These are phyloP conservation scores for Mucor lusitanicus DNA, from an alignment of 371 early-diverging fungal species.

Conservation along the genomic window DNA sequence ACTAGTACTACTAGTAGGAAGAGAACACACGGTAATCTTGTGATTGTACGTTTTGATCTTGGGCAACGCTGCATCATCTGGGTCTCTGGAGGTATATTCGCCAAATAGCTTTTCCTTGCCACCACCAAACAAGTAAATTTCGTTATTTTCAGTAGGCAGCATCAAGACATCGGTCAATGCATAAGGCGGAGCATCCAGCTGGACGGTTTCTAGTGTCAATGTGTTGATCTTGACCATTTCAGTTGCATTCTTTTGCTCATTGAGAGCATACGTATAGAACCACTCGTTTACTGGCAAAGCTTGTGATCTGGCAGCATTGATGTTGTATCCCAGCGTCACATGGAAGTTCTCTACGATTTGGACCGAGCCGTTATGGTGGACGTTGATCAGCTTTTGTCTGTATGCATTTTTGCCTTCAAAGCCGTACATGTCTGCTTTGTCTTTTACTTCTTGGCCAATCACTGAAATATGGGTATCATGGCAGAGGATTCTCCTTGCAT, in stretches of 20 bases:
- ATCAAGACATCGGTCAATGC: background rate
- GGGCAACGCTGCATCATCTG: background rate
- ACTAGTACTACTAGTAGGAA: background rate
- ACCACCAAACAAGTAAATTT: background rate
- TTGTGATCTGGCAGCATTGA: background rate
- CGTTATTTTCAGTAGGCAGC: background rate
- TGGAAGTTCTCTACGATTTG: background rate
- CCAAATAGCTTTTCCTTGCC: background rate
- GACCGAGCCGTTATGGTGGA: background rate
- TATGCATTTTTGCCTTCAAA: background rate
- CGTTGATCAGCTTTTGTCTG: background rate
- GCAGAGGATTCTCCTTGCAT: background rate
- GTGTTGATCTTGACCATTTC: background rate
- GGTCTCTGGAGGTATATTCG: background rate
- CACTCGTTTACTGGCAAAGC: background rate
- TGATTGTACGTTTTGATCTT: background rate
- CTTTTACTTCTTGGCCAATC: background rate
- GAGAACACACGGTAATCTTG: background rate
- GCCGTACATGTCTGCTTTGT: too few relatives aligned
- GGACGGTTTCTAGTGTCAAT: background rate
- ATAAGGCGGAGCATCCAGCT: background rate
- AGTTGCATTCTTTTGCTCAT: background rate
- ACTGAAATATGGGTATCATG: background rate
- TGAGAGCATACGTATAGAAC: background rate
- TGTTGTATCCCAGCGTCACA: background rate